These are phyloP conservation scores for Corniculantispora saksenae DNA, from an alignment of 2,329 filamentous ascomycete species.

Conservation along the genomic window DNA sequence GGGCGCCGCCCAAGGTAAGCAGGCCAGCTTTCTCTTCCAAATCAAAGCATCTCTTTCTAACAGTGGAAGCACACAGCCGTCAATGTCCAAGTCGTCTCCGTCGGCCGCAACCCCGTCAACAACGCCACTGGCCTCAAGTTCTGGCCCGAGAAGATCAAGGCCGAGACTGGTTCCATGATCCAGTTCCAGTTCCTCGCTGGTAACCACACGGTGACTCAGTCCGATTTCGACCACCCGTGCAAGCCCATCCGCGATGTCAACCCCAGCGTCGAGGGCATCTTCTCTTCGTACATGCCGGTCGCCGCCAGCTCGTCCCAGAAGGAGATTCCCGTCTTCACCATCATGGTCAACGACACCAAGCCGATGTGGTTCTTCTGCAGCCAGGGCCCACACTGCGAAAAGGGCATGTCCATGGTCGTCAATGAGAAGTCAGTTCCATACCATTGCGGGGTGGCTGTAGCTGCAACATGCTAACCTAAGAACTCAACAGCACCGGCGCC, in stretches of 20 bases:
- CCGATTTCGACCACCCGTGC: slow-evolving; percentile 72
- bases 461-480: slow-evolving; percentile 28
- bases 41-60: background rate
- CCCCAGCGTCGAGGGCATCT: slow-evolving; percentile 60
- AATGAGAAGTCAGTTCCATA: slow-evolving; percentile 64
- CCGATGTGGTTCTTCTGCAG: slow-evolving; percentile 82
- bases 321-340: slow-evolving; percentile 67
- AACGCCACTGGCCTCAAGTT: slow-evolving; percentile 56
- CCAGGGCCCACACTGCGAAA: slow-evolving; percentile 72
- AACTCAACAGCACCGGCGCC: slow-evolving; percentile 37
- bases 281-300: slow-evolving; percentile 67
- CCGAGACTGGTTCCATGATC: slow-evolving; percentile 62
- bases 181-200: slow-evolving; percentile 67
- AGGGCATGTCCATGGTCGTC: slow-evolving; percentile 74
- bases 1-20: slow-evolving; percentile 48
- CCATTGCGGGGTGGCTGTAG: background rate
- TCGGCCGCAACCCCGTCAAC: slow-evolving; percentile 54
- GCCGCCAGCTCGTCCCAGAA: slow-evolving; percentile 50
- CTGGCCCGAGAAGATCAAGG: slow-evolving; percentile 66
- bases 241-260: slow-evolving; percentile 57
- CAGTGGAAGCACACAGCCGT: slow-evolving; percentile 29
- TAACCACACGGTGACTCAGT: slow-evolving; percentile 81
- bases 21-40: too few relatives aligned
- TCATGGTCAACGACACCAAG: slow-evolving; percentile 66
- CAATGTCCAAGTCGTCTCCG: slow-evolving; percentile 64